These are phyloP conservation scores for Trypanosoma conorhini DNA, from an alignment of 208 protist genomes.

Conservation along the genomic window DNA sequence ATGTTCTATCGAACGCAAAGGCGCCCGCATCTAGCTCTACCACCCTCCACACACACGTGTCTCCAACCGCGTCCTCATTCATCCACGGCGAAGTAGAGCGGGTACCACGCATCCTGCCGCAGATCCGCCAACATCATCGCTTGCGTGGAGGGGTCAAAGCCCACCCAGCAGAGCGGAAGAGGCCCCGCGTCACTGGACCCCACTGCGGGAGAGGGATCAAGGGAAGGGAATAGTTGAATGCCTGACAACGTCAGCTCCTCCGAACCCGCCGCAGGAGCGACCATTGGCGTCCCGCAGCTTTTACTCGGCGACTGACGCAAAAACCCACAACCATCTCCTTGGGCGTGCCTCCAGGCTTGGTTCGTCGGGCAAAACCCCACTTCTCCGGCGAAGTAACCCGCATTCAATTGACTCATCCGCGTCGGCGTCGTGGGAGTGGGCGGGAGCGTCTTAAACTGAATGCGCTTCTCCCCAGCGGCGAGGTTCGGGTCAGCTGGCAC, in stretches of 20 bases:
- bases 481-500: conserved; percentile 27
- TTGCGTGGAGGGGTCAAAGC: conserved; percentile 41
- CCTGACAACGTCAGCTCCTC: conserved; percentile 15
- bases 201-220: background rate
- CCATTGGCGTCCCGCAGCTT: no score
- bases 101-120: conserved; percentile 48
- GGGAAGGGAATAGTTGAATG: background rate
- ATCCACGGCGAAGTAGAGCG: conserved; percentile 38
- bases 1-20: no score
- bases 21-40: no score
- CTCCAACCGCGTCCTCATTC: no score
- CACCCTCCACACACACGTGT: no score
- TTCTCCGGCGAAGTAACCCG: conserved; percentile 41
- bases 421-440: conserved; percentile 18
- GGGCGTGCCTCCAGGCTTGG: background rate
- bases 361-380: background rate
- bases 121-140: conserved; percentile 53
- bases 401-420: conserved; percentile 27
- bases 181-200: conserved; percentile 1
- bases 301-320: no score
- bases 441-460: conserved; percentile 25
- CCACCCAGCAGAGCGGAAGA: conserved; percentile 58
- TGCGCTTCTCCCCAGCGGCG: conserved; percentile 36
- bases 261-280: background rate
- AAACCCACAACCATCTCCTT: background rate